Percentiles rank a stretch among this genome's conserved stretches.
Conservation (phyloP, 2,329 filamentous ascomycete genomes). For the Fusarium domesticum region DNA sequence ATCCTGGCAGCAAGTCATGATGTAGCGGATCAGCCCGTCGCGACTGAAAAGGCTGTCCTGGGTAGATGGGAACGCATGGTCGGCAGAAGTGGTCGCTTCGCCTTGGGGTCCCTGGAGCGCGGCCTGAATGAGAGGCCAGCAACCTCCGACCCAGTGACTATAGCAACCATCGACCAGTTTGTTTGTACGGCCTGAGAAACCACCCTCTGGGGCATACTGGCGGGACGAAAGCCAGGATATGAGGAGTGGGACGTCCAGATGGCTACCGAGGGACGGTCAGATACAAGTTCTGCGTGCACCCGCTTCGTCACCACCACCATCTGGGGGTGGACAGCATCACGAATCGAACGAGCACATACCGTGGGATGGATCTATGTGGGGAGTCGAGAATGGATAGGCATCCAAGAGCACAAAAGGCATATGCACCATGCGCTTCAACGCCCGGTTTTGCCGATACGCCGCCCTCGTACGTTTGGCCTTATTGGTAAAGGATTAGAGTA, state of each 20-base stretch:
- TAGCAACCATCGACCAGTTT: conserved; percentile 98
- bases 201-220: conserved; percentile 88
- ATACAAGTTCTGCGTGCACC: conserved; percentile 34
- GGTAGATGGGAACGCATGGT: conserved; percentile 31
- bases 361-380: conserved; percentile 70
- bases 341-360: conserved; percentile 47
- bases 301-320: conserved; percentile 29
- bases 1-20: conserved; percentile 84
- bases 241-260: conserved; percentile 73
- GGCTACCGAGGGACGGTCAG: conserved; percentile 44
- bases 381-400: conserved; percentile 82
- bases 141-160: conserved; percentile 94
- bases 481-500: conserved; percentile 21
- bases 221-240: conserved; percentile 85
- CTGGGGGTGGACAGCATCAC: conserved; percentile 31
- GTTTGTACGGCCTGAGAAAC: conserved; percentile 91
- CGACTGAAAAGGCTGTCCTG: conserved; percentile 67
- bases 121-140: conserved; percentile 88
- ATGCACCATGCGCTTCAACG: conserved; percentile 92
- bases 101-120: conserved; percentile 57
- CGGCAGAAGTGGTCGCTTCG: conserved; percentile 28
- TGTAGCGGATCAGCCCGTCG: conserved; percentile 83
- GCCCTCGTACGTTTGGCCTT: conserved; percentile 91
- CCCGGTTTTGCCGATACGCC: conserved; percentile 84
- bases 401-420: conserved; percentile 90